These are phyloP conservation scores for Davidsoniella eucalypti DNA, from an alignment of 2,329 filamentous ascomycete species.

Conservation along the genomic window DNA sequence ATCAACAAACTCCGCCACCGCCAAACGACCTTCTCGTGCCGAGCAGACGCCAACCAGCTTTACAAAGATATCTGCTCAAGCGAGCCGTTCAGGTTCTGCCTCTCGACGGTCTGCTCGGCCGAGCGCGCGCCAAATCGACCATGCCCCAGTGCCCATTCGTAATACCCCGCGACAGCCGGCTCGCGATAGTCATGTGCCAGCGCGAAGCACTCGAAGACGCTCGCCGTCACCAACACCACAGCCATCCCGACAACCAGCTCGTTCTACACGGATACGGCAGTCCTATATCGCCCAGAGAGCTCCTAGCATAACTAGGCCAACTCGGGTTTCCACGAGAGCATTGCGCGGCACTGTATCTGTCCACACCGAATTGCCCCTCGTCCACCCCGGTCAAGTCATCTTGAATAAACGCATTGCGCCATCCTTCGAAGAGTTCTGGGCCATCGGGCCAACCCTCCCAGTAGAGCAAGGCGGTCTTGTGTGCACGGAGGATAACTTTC, in stretches of 20 bases:
- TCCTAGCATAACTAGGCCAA: not conserved
- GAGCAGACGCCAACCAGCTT: not conserved
- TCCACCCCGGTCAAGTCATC: constrained; percentile 42
- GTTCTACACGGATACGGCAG: constrained; percentile 20
- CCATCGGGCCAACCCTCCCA: constrained; percentile 31
- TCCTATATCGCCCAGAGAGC: not conserved
- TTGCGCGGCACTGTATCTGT: constrained; percentile 12
- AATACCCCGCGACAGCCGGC: constrained; percentile 2
- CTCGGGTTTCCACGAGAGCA: constrained; percentile 20
- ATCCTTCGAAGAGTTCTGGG: constrained; percentile 42
- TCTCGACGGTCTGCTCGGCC: not conserved
- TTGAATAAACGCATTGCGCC: constrained; percentile 35
- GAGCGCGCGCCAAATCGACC: not conserved
- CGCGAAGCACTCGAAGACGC: constrained; percentile 15
- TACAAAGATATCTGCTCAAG: not conserved
- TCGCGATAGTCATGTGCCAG: constrained; percentile 1
- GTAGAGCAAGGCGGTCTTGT: constrained; percentile 43
- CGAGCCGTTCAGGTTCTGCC: too few species aligned
- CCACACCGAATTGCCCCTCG: constrained; percentile 30
- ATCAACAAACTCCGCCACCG: not conserved
- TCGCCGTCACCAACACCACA: constrained; percentile 19
- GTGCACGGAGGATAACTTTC: constrained; percentile 36
- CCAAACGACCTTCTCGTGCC: not conserved
- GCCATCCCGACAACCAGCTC: constrained; percentile 22
- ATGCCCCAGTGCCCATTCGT: not conserved